phyloP scores from a whole-genome alignment of 2,329 filamentous ascomycete genomes.

The Phialocephala sp. region DNA sequence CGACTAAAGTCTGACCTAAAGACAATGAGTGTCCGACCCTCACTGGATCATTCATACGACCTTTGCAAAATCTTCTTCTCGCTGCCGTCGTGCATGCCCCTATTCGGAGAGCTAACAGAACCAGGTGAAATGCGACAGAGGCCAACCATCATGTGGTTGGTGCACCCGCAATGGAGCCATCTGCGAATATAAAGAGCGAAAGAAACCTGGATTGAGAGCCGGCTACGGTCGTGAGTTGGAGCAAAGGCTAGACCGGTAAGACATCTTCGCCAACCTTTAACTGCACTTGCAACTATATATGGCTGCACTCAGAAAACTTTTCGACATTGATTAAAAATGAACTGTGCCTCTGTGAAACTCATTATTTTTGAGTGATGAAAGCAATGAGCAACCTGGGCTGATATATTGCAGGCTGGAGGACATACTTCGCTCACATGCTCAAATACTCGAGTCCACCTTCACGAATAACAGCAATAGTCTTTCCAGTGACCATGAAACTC shows the following conservation, averaged over 20 bases:
- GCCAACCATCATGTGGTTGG: slow-evolving; percentile 74
- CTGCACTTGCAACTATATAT: not conserved
- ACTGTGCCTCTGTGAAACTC: no score
- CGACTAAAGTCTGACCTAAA: not conserved
- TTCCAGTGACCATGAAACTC: slow-evolving; percentile 63
- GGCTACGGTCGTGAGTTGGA: slow-evolving; percentile 77
- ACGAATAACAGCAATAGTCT: slow-evolving; percentile 46
- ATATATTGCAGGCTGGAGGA: slow-evolving; percentile 58
- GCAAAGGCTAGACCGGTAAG: slow-evolving; percentile 65
- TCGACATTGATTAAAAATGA: no score
- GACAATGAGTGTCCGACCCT: not conserved
- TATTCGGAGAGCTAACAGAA: slow-evolving; percentile 22
- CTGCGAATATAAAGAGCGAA: slow-evolving; percentile 73
- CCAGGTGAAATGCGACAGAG: slow-evolving; percentile 76
- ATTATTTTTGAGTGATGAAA: no score
- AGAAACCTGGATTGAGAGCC: slow-evolving; percentile 67
- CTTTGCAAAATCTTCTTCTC: not conserved
- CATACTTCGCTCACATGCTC: slow-evolving; percentile 68
- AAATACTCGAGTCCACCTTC: slow-evolving; percentile 66
- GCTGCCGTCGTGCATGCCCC: not conserved
- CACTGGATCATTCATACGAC: not conserved
- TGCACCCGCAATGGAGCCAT: slow-evolving; percentile 66
- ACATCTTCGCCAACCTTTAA: not conserved
- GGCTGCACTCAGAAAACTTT: no score
- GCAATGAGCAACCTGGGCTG: not conserved